Evolutionary conservation across 2,329 filamentous ascomycete species (phyloP).

Genomic region (Neospermospora avenae): DNA sequence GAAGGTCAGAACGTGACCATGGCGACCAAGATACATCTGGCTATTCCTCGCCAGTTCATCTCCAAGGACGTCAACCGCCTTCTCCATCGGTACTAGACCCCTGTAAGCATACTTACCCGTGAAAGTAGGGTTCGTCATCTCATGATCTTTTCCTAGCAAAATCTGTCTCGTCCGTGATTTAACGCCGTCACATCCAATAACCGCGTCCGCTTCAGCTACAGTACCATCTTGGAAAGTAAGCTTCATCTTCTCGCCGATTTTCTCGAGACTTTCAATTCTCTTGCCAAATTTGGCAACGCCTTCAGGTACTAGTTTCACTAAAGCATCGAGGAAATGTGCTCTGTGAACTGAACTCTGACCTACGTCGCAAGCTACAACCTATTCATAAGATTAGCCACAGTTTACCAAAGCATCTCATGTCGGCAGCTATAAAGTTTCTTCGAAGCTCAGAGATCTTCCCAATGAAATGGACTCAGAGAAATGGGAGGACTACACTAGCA

Average conservation of each 20-base stretch:
- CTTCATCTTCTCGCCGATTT: conserved; percentile 27
- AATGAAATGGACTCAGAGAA: not conserved
- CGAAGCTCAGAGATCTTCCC: too few species aligned
- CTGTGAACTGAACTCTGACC: conserved; percentile 32
- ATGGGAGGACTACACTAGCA: conserved; percentile 1
- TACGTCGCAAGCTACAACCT: conserved; percentile 21
- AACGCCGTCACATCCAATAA: conserved; percentile 64
- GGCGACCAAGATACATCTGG: conserved; percentile 47
- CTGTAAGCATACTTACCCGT: conserved; percentile 60
- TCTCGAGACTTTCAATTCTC: conserved; percentile 34
- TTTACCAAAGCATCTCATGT: not conserved
- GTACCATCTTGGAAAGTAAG: conserved; percentile 45
- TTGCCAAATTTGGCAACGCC: conserved; percentile 37
- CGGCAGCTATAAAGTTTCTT: too few species aligned
- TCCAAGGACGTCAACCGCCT: conserved; percentile 47
- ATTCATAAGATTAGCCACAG: not conserved
- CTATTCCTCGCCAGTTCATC: conserved; percentile 46
- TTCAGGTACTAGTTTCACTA: conserved; percentile 39
- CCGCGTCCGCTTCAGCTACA: conserved; percentile 42
- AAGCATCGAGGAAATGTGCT: conserved; percentile 33
- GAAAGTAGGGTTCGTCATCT: conserved; percentile 39
- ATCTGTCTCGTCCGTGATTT: conserved; percentile 52
- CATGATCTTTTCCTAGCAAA: conserved; percentile 44
- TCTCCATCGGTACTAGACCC: conserved; percentile 56
- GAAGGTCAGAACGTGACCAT: conserved; percentile 58